These are phyloP conservation scores for Fusarium anguioides DNA, from an alignment of 2,329 filamentous ascomycete genomes.

Conservation along the genomic window DNA sequence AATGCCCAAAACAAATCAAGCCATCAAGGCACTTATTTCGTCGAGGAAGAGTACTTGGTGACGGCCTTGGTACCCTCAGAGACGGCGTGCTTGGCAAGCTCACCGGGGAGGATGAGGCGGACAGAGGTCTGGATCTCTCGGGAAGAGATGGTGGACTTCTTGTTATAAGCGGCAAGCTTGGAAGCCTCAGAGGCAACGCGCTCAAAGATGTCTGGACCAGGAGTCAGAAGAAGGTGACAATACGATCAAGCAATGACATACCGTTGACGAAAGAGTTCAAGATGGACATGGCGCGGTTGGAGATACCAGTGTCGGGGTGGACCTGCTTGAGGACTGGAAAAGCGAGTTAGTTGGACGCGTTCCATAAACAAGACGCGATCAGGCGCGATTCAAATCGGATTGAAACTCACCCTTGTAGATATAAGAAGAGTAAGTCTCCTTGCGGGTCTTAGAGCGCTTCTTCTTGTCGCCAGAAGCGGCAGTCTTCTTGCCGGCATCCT, in stretches of 20 bases:
- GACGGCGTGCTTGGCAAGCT: constrained; percentile 99
- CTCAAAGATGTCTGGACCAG: constrained; percentile 89
- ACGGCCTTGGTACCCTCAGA: constrained; percentile 99
- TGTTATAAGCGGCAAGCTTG: constrained; percentile 99
- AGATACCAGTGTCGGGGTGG: constrained; percentile 99
- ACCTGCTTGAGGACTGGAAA: constrained; percentile 96
- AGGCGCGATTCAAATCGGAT: constrained; percentile 11
- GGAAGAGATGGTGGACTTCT: constrained; percentile 99
- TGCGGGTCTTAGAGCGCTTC: constrained; percentile 99
- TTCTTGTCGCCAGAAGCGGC: constrained; percentile 98
- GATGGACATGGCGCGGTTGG: constrained; percentile 99
- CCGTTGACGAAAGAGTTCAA: constrained; percentile 99
- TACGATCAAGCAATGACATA: constrained; percentile 58
- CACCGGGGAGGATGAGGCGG: constrained; percentile 95
- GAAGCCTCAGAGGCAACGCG: constrained; percentile 98
- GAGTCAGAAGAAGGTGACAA: constrained; percentile 7
- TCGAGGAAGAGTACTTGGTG: constrained; percentile 99
- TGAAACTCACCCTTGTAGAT: constrained; percentile 94
- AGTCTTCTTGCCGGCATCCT: constrained; percentile 99
- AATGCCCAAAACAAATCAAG: constrained; percentile 70
- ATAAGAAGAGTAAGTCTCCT: constrained; percentile 99
- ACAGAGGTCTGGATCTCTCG: constrained; percentile 99
- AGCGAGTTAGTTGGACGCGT: constrained; percentile 40
- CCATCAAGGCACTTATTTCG: constrained; percentile 82
- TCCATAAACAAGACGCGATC: constrained; percentile 3